A percentile compares a stretch with the other conserved stretches of the same genome.
These are phyloP conservation scores for Cordyceps pruinosa DNA, from an alignment of 2,329 filamentous ascomycete species.

Conservation along the genomic window DNA sequence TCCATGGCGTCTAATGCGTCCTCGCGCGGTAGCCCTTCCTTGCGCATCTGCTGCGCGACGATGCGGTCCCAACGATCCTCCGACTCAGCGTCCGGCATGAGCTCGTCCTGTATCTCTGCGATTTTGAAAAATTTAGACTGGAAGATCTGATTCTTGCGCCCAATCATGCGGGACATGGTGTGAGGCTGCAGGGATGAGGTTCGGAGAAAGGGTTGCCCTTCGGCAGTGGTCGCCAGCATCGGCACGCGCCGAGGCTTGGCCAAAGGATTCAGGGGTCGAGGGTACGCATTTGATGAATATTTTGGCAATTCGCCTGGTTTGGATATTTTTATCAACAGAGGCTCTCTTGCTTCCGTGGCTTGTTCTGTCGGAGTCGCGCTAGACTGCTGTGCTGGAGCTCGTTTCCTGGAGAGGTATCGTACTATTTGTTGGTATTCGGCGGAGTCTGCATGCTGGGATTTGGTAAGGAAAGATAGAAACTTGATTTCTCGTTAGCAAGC, in stretches of 20 bases:
- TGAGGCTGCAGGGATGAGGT: constrained; percentile 58
- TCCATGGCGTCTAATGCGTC: not conserved
- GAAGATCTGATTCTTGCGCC: constrained; percentile 41
- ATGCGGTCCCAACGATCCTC: constrained; percentile 46
- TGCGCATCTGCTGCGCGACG: constrained; percentile 23
- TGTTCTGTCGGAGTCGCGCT: not conserved
- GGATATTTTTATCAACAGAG: constrained; percentile 29
- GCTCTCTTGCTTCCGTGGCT: constrained; percentile 19
- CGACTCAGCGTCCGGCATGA: constrained; percentile 21
- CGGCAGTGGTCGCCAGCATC: constrained; percentile 43
- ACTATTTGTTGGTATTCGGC: constrained; percentile 36
- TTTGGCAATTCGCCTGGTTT: constrained; percentile 31
- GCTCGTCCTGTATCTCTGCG: constrained; percentile 33
- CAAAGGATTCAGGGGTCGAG: constrained; percentile 15
- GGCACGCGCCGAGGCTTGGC: constrained; percentile 49
- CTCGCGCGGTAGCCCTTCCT: constrained; percentile 15
- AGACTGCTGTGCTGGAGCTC: constrained; percentile 5
- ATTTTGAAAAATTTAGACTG: constrained; percentile 33
- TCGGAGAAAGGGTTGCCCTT: constrained; percentile 57
- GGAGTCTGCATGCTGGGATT: constrained; percentile 30
- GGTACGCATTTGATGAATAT: constrained; percentile 28
- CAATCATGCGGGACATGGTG: constrained; percentile 51
- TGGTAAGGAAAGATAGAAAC: constrained; percentile 36
- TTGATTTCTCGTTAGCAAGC: constrained; percentile 14
- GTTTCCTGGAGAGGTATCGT: constrained; percentile 27